Evolutionary conservation across 176 grass and related monocot species (phyloP), one percentile per base, ranked within the genome.

Genomic region (Olyra latifolia): DNA sequence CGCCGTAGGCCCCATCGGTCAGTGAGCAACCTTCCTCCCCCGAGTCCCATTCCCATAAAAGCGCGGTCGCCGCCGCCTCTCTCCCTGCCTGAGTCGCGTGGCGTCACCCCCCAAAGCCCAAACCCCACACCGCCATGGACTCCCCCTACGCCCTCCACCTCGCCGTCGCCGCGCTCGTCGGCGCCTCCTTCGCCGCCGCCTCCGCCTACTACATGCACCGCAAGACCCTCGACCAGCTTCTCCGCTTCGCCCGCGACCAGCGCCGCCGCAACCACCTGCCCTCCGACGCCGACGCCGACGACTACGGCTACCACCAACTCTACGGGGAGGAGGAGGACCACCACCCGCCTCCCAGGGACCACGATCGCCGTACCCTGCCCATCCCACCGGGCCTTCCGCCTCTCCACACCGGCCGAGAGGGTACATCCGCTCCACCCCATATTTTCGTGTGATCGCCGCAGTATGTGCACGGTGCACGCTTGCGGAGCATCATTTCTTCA

Each of bases 121-220:
- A 29, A 5, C 70, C 16, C 25, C 16, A 15, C 72, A n/a, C 84
- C 44, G 60, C 62, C 45, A 97, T 97, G 95, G 95, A 92, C 62
- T 84, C 89, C 66, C 55, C 89, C 20, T 92, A 94, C 73, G 69
- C 80, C 13, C 76, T 97, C 63, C 91, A 97, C 63, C 89, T 97
- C 10, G 95, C 92, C 76, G 72, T 97, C 72, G 94, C 89, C 56
- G 85, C 91, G 49, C 89, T 97, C 45, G 76, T 97, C 35, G 94
- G 94, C 87, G 94, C 94, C 69, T 90, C 94, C 76, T 83, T 97
- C 77, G 94, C 90, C 22, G 92, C 92, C 29, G 80, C 89, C 5
- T 94, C 95, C n/a, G 91, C 95, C 80, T 94, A 90, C 83, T 97
- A 94, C 87, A 85, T 94, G 91, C 95, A 97, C 69, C 85, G 90